phyloP scores from a whole-genome alignment of 352 stramenopile genomes.

The Phytophthora idaei region DNA sequence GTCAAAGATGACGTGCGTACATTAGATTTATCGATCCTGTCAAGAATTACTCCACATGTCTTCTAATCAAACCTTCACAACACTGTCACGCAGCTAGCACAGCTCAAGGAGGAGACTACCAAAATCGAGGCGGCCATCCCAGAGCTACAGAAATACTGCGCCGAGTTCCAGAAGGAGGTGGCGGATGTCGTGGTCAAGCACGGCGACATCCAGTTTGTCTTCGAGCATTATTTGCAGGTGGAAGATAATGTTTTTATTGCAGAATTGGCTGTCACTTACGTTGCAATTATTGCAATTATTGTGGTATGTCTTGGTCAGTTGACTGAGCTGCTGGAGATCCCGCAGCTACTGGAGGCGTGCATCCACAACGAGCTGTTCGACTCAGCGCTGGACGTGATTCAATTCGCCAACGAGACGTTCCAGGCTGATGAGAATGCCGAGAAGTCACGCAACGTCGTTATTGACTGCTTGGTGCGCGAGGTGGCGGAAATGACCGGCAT shows the following conservation, averaged over 20 bases:
- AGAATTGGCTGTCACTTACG: not conserved
- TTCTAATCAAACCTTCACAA: constrained; percentile 6
- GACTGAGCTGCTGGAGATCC: constrained; percentile 97
- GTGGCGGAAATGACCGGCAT: constrained; percentile 66
- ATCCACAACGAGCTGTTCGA: constrained; percentile 97
- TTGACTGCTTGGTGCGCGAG: constrained; percentile 69
- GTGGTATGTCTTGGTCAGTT: constrained; percentile 55
- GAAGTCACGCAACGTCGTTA: constrained; percentile 57
- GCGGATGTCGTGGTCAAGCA: constrained; percentile 67
- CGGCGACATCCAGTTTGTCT: constrained; percentile 88
- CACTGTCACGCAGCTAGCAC: constrained; percentile 42
- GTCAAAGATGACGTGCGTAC: constrained; percentile 76
- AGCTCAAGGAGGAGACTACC: constrained; percentile 74
- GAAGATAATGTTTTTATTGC: constrained; percentile 8
- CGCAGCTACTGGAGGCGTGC: constrained; percentile 97
- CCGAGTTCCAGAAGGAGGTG: constrained; percentile 59
- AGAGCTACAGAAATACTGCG: constrained; percentile 60
- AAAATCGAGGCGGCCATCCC: constrained; percentile 58
- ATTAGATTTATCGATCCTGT: not conserved
- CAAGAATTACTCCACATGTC: not conserved
- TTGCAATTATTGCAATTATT: constrained; percentile 20
- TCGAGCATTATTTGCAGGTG: constrained; percentile 90
- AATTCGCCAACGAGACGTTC: constrained; percentile 89
- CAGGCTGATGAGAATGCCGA: constrained; percentile 33
- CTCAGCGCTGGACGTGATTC: constrained; percentile 95